Conservation (phyloP, 2,329 filamentous ascomycete species). For the Claviceps lovelessii region DNA sequence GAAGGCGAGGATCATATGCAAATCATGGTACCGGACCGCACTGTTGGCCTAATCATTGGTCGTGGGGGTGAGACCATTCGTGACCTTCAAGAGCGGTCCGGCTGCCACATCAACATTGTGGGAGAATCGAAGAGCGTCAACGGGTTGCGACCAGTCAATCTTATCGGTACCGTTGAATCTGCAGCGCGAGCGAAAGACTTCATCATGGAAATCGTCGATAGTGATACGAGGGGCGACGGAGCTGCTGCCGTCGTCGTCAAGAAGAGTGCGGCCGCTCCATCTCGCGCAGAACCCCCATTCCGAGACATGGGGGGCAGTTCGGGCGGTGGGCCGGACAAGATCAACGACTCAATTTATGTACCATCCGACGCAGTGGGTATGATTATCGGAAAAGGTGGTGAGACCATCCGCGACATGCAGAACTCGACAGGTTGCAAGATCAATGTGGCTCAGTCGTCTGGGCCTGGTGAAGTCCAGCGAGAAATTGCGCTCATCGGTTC, state of each 20-base stretch:
- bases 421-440: constrained; percentile 81
- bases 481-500: constrained; percentile 77
- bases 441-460: constrained; percentile 73
- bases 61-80: constrained; percentile 85
- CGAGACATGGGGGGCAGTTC: constrained; percentile 20
- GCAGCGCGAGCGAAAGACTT: constrained; percentile 69
- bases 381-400: constrained; percentile 90
- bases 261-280: constrained; percentile 10
- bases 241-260: constrained; percentile 18
- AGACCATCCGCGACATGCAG: constrained; percentile 92
- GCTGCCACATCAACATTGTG: constrained; percentile 93
- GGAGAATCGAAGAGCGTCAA: constrained; percentile 88
- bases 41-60: constrained; percentile 86
- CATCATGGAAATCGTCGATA: constrained; percentile 89
- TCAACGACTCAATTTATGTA: constrained; percentile 70
- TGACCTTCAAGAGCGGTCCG: constrained; percentile 78
- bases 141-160: constrained; percentile 74
- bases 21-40: constrained; percentile 90
- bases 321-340: constrained; percentile 42
- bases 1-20: constrained; percentile 78
- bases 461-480: constrained; percentile 63
- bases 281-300: constrained; percentile 18
- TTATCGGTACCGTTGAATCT: constrained; percentile 65
- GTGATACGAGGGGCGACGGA: constrained; percentile 54
- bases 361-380: constrained; percentile 87